These are phyloP conservation scores for Violaceomyces palustris DNA, from an alignment of 1,284 basidiomycete species.

Conservation along the genomic window DNA sequence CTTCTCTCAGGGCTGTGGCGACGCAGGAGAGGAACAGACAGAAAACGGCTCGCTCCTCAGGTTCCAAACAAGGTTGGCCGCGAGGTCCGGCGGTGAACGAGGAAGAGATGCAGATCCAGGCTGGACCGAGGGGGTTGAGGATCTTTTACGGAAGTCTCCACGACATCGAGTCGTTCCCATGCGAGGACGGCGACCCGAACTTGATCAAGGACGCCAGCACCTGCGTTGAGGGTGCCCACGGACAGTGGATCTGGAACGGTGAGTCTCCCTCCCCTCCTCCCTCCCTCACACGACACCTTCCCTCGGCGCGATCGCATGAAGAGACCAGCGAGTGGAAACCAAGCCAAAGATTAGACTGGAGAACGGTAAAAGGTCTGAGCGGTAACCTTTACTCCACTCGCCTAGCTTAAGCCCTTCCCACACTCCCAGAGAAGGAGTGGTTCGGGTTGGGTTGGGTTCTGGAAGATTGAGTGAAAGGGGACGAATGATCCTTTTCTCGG, in stretches of 20 bases:
- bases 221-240: conserved; percentile 73
- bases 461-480: no score
- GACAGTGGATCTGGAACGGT: conserved; percentile 67
- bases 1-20: conserved; percentile 11
- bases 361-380: conserved; percentile 48
- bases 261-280: conserved; percentile 4
- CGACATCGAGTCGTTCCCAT: conserved; percentile 82
- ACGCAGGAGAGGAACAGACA: conserved; percentile 6
- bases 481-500: no score
- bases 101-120: conserved; percentile 7
- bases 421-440: no score
- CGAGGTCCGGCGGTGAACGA: conserved; percentile 14
- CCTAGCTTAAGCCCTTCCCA: no score
- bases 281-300: no score
- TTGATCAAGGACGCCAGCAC: conserved; percentile 76
- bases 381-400: no score
- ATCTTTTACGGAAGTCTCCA: conserved; percentile 84
- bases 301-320: not conserved
- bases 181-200: conserved; percentile 77
- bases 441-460: no score
- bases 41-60: conserved; percentile 2
- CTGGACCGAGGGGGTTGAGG: conserved; percentile 56
- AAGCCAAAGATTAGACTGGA: conserved; percentile 13
- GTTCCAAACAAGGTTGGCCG: no score
- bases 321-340: not conserved